Evolutionary conservation across 768 basidiomycete species (phyloP), one percentile per base, ranked within the genome.

Genomic region (Boletus tylopilopsis): DNA sequence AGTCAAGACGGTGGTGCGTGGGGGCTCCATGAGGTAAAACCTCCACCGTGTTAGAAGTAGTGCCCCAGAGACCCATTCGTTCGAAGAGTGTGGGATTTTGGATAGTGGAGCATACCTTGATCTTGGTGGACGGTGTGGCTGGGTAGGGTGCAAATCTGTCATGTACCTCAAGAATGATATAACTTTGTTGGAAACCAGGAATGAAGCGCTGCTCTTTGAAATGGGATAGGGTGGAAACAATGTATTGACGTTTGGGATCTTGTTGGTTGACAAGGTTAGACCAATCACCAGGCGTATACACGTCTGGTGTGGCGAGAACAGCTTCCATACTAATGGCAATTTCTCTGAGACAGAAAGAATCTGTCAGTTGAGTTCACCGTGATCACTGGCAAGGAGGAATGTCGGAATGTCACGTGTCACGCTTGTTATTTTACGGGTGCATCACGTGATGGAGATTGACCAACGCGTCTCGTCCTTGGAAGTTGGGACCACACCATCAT

Each of bases 401-500:
- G n/a, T n/a, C n/a, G n/a, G n/a, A n/a, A n/a, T n/a, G n/a, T n/a
- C n/a, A n/a, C n/a, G n/a, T n/a, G n/a, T n/a, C n/a, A n/a, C n/a
- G n/a, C n/a, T n/a, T n/a, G n/a, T n/a, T n/a, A n/a, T n/a, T n/a
- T n/a, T n/a, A n/a, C n/a, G n/a, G n/a, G n/a, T n/a, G 27, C 27
- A 29, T 33, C 32, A 33, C 16, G 33, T 33, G 32, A 33, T 33
- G 8, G 27, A 4, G 11, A 33, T 33, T 33, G 11, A 11, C 6
- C 10, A 8, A 24, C 59, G 60, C 48, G 50, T 49, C 47, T 22
- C 27, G 38, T 23, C 18, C 18, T 34, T 16, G 6, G 4, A n/a
- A n/a, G n/a, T n/a, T n/a, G n/a, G n/a, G n/a, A n/a, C 22, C 4
- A 23, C 13, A 23, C 19, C 42, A 35, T 8, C 41, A 64, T 64